Evolutionary conservation across 2,329 filamentous ascomycete species (phyloP).

Genomic region (Colletotrichum sp.): DNA sequence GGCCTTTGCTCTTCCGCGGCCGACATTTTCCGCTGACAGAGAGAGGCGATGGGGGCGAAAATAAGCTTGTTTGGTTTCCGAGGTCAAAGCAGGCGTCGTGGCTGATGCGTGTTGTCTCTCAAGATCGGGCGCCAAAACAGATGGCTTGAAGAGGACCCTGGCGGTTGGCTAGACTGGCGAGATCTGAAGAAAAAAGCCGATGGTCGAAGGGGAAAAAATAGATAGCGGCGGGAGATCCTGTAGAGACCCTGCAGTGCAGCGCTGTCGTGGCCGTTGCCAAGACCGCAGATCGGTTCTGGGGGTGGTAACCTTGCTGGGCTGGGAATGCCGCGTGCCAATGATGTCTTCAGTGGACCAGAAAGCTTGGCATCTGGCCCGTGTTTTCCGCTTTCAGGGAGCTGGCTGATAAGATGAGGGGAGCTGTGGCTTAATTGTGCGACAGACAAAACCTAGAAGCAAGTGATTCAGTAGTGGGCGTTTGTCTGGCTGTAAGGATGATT

Average conservation of each 20-base stretch:
- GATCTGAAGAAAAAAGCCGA: background rate
- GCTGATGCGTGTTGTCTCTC: background rate
- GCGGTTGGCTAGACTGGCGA: background rate
- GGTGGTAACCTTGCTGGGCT: conserved; percentile 1
- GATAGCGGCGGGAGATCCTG: conserved; percentile 2
- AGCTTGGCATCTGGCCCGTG: conserved; percentile 1
- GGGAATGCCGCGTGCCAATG: conserved; percentile 4
- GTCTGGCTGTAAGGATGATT: background rate
- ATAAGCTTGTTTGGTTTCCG: background rate
- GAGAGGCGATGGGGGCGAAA: background rate
- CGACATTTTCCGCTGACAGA: background rate
- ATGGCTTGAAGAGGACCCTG: background rate
- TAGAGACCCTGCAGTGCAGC: conserved; percentile 13
- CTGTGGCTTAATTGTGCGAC: background rate
- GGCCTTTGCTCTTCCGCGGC: conserved; percentile 10
- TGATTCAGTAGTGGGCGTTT: background rate
- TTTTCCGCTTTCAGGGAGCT: background rate
- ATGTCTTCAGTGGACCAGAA: background rate
- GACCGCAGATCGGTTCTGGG: conserved; percentile 10
- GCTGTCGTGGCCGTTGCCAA: conserved; percentile 16
- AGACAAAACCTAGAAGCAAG: background rate
- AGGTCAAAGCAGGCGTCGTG: background rate
- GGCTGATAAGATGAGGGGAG: background rate
- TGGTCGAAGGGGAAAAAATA: background rate
- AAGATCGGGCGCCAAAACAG: background rate